These are phyloP conservation scores for Xanthoparmelia taractica DNA, from an alignment of 495 filamentous ascomycete genomes.

Conservation along the genomic window DNA sequence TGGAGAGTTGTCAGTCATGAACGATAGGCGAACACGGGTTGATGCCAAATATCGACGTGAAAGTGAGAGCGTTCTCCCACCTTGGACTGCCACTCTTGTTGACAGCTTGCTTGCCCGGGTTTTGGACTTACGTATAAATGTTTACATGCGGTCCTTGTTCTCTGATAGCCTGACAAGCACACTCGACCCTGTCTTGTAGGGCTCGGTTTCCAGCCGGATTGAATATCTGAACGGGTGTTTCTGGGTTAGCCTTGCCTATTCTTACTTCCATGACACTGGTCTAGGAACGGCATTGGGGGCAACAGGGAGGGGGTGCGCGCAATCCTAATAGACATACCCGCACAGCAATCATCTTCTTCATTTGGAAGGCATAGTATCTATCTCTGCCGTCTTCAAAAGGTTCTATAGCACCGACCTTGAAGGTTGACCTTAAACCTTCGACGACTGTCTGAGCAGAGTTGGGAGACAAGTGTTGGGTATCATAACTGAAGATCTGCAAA, in stretches of 20 bases:
- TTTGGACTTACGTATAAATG: conserved; percentile 20
- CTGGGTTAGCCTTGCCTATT: neutral
- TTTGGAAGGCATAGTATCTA: conserved; percentile 24
- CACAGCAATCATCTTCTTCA: conserved; percentile 19
- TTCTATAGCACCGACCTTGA: conserved; percentile 15
- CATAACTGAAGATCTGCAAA: neutral
- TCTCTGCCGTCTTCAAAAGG: conserved; percentile 9
- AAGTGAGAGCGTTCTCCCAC: neutral
- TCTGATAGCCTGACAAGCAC: conserved; percentile 16
- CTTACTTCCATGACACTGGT: neutral
- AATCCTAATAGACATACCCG: conserved; percentile 13
- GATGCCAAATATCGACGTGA: neutral
- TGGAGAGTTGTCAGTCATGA: neutral
- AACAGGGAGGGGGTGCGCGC: neutral
- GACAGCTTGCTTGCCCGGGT: neutral
- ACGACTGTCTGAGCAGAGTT: conserved; percentile 10
- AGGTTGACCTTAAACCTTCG: conserved; percentile 16
- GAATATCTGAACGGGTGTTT: neutral
- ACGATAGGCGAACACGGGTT: neutral
- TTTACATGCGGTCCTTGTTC: conserved; percentile 2
- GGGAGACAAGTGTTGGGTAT: conserved; percentile 8
- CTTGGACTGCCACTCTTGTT: neutral
- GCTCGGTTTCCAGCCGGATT: neutral
- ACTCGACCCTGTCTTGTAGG: conserved; percentile 13
- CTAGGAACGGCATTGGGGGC: neutral